Evolutionary conservation across 495 filamentous ascomycete species (phyloP), one percentile per base, ranked within the genome.

Genomic region (Aspergillus asperescens): DNA sequence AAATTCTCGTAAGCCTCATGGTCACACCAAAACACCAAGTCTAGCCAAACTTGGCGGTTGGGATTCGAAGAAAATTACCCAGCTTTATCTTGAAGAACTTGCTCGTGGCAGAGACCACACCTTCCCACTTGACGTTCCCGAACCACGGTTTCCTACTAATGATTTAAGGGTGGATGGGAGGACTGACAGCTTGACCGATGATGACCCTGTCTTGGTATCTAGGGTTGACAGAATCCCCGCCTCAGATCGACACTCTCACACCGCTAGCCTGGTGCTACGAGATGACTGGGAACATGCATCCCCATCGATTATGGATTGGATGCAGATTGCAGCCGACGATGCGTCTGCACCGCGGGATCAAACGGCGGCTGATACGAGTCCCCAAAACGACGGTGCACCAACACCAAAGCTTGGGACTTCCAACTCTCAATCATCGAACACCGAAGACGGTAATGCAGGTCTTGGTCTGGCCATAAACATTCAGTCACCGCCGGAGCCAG

Each of bases 231-330:
- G 60, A 18, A 23, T 58, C 5, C 46, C 61, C 10, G 24, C 38
- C 10, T 53, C 61, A 1, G 63, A 66, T 24, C 59, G 54, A 20
- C 25, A 56, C 13, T 45, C 58, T 5, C 61, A 74, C 45, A 57
- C 66, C 3, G 72, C 78, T 19, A 80, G 76, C 49, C 57, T 81
- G 23, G 63, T 68, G 20, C 59, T 70, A 7, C 73, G 70, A 16
- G 73, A 75, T 54, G 78, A 81, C 52, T 80, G 74, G 75, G 72
- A 72, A 48, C 69, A 77, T 59, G 77, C 77, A 19, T 81, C 78
- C 7, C 78, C 78, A 5, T 81, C 77, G 3, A 77, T 81, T 31
- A 71, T 70, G 50, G 77, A 79, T 54, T 78, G 77, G 70, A 77
- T 78, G 69, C 71, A 77, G 53, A 54, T 77, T 24, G 73, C 74